Evolutionary conservation across 1,139 yeast genomes (phyloP), one percentile per base, ranked within the genome.

Genomic region (Candida pseudoviswanathii): DNA sequence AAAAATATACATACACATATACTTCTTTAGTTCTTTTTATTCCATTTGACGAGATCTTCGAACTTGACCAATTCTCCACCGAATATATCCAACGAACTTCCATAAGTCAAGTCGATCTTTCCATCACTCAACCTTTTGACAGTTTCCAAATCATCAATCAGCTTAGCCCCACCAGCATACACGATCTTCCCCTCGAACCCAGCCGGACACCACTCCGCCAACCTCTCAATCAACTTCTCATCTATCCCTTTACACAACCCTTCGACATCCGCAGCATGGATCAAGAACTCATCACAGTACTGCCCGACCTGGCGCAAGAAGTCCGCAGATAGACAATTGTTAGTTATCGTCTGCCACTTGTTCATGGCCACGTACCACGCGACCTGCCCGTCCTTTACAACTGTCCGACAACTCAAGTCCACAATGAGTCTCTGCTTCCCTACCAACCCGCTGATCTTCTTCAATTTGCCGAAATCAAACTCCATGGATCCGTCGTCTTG

Each of bases 261-360:
- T 67, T 94, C 99, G 2, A 94, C 98, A 65, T 94, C 99, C 0
- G 99, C 99, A 3, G 99, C 99, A 68, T 94, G 99, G 26, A 94
- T 85, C 51, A 94, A 72, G 61, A 92, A 89, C 67, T 94, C 99
- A 54, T 82, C 80, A 61, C 98, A 89, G 65, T 86, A 89, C 45
- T 74, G 51, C 10, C 86, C 70, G 34, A 94, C 77, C 48, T 67
- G 54, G 4, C 59, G 64, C 49, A 94, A 77, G 30, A 89, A 80
- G 30, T 78, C 80, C 39, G 66, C 64, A 46, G 75, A 73, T 48
- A 94, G 73, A 48, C 70, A 79, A 45, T 84, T 78, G 43, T 75
- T 77, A 0, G 99, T 94, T 39, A 92, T 70, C 0, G 95, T 89
- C 67, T 92, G 97, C 99, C 99, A 94, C 66, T 92, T 88, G 67